Evolutionary conservation across 2,329 filamentous ascomycete species (phyloP), one percentile per base, ranked within the genome.

Genomic region (Penicillium hesseltinei): DNA sequence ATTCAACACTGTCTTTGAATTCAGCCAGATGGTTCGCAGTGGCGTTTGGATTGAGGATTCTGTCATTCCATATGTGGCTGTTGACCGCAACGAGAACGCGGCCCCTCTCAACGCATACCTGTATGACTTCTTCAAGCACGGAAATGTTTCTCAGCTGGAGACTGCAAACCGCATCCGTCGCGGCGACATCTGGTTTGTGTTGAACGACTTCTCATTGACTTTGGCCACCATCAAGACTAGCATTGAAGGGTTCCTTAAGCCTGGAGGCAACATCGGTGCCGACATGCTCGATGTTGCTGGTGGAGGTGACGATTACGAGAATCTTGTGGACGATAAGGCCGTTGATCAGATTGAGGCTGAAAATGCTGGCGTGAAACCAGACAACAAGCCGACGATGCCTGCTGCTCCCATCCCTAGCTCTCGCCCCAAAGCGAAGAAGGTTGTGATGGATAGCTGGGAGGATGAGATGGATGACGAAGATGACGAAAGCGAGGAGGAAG

Each of bases 121-220:
- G 0, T 85, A 88, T 58, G 88, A 92, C 71, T 93, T 92, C 73
- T 92, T 84, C 79, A 89, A 85, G 71, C 86, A 92, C 64, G 89
- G 88, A 4, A 84, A 88, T 66, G 70, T 86, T 23, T 69, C 78
- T 1, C 81, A 84, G 0, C 75, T 92, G 2, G 82, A 83, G 13
- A 75, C 72, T 0, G 87, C 85, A 31, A 92, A 93, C 68, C 79
- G 81, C 3, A 86, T 93, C 67, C 84, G 83, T 44, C 75, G 77
- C 1, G 82, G 84, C 5, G 87, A 91, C 46, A 80, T 90, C 9
- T 92, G 89, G 89, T 92, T 88, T 66, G 68, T 82, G 2, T 78
- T 92, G 2, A 90, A 91, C 59, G 83, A 88, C 66, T 86, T 87
- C 69, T 85, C 82, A 15, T 77, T 84, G 54, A 76, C 75, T 2